Evolutionary conservation across 2,329 filamentous ascomycete genomes (phyloP).

Genomic region (Falciphora oryzae): DNA sequence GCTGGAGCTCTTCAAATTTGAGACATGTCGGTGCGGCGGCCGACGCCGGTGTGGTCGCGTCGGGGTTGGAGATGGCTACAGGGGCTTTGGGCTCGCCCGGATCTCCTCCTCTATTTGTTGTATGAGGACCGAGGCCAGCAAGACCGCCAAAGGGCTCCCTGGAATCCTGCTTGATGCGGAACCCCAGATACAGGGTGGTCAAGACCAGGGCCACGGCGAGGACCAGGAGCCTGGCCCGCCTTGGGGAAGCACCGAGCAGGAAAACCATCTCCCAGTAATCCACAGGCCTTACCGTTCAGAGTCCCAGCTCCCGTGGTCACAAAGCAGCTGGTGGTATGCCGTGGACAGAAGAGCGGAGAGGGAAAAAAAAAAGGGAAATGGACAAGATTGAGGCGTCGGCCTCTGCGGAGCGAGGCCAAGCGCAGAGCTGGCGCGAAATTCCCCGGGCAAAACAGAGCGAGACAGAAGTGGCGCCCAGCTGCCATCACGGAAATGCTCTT

Average conservation of each 20-base stretch:
- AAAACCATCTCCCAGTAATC: background rate
- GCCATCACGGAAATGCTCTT: too few relatives aligned
- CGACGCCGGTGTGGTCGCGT: background rate
- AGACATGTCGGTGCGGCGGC: slow-evolving; percentile 13
- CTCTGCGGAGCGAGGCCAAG: background rate
- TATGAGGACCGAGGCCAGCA: background rate
- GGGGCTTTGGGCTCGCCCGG: background rate
- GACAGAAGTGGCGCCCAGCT: background rate
- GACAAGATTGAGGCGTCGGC: background rate
- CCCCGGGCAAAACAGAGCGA: background rate
- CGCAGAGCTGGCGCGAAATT: background rate
- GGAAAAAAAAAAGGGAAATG: background rate
- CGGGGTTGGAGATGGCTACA: background rate
- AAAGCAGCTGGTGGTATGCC: too few relatives aligned
- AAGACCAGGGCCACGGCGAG: background rate
- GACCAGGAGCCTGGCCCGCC: slow-evolving; percentile 1
- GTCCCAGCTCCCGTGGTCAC: background rate
- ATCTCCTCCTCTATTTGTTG: background rate
- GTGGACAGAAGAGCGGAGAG: background rate
- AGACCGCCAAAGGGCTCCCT: too few relatives aligned
- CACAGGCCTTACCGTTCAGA: background rate
- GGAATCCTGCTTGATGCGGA: background rate
- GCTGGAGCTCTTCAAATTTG: slow-evolving; percentile 20
- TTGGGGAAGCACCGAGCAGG: background rate
- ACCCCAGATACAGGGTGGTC: background rate